These are phyloP conservation scores for Rhynchosporium agropyri DNA, from an alignment of 2,329 filamentous ascomycete species.

Conservation along the genomic window DNA sequence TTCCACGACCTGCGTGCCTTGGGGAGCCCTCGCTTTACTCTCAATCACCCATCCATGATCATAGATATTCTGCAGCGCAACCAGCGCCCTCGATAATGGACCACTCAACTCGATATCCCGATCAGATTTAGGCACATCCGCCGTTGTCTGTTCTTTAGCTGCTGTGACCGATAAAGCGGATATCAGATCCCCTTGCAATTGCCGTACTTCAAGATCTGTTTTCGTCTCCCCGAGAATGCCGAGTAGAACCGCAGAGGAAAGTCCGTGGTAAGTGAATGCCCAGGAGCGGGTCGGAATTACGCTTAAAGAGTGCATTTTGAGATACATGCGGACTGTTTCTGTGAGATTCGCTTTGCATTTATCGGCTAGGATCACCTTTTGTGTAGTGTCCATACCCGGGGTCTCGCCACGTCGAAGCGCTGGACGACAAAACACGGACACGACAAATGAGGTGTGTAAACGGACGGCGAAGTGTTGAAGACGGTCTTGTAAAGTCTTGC, in stretches of 20 bases:
- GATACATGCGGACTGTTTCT: conserved; percentile 68
- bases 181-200: conserved; percentile 66
- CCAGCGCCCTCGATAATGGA: conserved; percentile 61
- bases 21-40: conserved; percentile 32
- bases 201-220: conserved; percentile 62
- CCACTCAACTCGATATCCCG: conserved; percentile 47
- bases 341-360: conserved; percentile 64
- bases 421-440: conserved; percentile 66
- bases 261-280: conserved; percentile 69
- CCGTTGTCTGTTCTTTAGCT: conserved; percentile 55
- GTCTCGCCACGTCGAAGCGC: conserved; percentile 56
- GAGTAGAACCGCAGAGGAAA: conserved; percentile 65
- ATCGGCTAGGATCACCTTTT: conserved; percentile 58
- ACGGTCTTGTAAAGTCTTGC: conserved; percentile 64
- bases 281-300: conserved; percentile 68
- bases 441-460: conserved; percentile 66
- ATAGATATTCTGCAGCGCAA: conserved; percentile 66
- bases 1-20: conserved; percentile 21
- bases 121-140: conserved; percentile 32
- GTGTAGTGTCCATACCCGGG: conserved; percentile 51
- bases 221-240: conserved; percentile 66
- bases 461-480: conserved; percentile 66
- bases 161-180: conserved; percentile 65
- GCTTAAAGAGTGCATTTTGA: conserved; percentile 69
- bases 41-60: conserved; percentile 63